A percentile compares a stretch with the other conserved stretches of the same genome.
phyloP scores from a whole-genome alignment of 2,329 filamentous ascomycete species.

The Tolypocladium tropicale region DNA sequence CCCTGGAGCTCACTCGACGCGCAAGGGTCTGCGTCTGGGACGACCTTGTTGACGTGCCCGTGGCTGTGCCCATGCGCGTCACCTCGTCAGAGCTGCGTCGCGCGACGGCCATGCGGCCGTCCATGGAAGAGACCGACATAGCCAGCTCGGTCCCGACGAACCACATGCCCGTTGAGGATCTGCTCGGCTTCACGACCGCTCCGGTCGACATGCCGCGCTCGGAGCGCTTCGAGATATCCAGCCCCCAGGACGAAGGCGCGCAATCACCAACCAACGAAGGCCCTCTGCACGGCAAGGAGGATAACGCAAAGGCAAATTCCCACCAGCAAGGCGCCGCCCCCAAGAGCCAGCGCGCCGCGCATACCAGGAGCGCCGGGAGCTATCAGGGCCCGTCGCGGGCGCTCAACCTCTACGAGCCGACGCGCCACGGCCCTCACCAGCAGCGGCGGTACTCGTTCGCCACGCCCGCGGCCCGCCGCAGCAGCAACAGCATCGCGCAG shows the following conservation, averaged over 20 bases:
- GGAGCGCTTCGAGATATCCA: constrained; percentile 60
- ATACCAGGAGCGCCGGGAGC: constrained; percentile 14
- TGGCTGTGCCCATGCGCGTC: constrained; percentile 80
- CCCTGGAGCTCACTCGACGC: constrained; percentile 81
- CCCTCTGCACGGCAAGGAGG: constrained; percentile 12
- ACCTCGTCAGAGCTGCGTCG: constrained; percentile 78
- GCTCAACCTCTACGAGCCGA: constrained; percentile 34
- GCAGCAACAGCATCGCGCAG: constrained; percentile 41
- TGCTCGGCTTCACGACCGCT: constrained; percentile 56
- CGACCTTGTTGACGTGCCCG: constrained; percentile 89
- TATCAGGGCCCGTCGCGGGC: constrained; percentile 31
- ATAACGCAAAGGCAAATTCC: constrained; percentile 1
- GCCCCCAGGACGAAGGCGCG: constrained; percentile 29
- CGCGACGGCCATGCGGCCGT: constrained; percentile 38
- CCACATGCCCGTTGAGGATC: constrained; percentile 42
- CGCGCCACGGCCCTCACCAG: constrained; percentile 30
- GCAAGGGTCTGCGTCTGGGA: constrained; percentile 96
- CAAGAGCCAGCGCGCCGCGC: background rate
- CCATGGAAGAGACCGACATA: constrained; percentile 83
- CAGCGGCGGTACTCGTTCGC: constrained; percentile 46
- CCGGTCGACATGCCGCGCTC: constrained; percentile 61
- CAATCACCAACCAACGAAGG: constrained; percentile 26
- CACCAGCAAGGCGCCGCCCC: constrained; percentile 3
- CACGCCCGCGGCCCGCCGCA: constrained; percentile 34
- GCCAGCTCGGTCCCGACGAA: constrained; percentile 23